A percentile compares a stretch with the other conserved stretches of the same genome.
Conservation (phyloP, 345 rosid species). For the Ricinus communis region DNA sequence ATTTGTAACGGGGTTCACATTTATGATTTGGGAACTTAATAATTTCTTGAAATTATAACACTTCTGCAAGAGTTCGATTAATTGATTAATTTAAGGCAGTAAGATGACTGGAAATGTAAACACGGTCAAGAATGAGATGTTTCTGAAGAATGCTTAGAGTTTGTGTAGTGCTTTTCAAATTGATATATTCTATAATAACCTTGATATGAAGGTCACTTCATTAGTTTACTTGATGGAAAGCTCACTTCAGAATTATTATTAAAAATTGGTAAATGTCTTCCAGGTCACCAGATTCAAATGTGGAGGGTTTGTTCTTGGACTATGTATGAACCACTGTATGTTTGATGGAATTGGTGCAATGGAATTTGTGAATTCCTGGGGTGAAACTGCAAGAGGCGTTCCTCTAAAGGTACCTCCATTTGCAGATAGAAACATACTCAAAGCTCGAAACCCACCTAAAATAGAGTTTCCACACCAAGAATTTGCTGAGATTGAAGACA, state of each 20-base stretch:
- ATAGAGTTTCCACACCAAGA: slow-evolving; percentile 62
- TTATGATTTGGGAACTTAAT: too few relatives aligned
- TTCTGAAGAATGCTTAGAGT: neutral
- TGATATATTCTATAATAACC: neutral
- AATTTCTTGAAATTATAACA: neutral
- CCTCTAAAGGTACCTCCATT: slow-evolving; percentile 64
- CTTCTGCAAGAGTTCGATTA: neutral
- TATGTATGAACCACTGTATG: slow-evolving; percentile 81
- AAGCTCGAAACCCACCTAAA: slow-evolving; percentile 55
- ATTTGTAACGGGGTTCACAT: too few relatives aligned
- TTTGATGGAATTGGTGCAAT: slow-evolving; percentile 80
- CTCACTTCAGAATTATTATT: neutral
- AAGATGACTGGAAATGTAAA: neutral
- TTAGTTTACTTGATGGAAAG: neutral
- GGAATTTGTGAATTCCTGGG: slow-evolving; percentile 91
- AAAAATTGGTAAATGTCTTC: slow-evolving; percentile 3
- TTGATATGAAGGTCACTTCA: neutral
- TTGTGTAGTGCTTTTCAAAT: neutral
- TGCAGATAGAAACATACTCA: slow-evolving; percentile 57
- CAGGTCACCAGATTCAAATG: slow-evolving; percentile 84
- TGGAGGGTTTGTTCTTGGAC: slow-evolving; percentile 76
- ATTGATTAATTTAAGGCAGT: neutral
- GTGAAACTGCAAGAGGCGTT: slow-evolving; percentile 68
- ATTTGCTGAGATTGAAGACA: slow-evolving; percentile 66
- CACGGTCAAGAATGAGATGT: neutral